Evolutionary conservation across 2,329 filamentous ascomycete genomes (phyloP).

Genomic region (Diaporthe helianthi): DNA sequence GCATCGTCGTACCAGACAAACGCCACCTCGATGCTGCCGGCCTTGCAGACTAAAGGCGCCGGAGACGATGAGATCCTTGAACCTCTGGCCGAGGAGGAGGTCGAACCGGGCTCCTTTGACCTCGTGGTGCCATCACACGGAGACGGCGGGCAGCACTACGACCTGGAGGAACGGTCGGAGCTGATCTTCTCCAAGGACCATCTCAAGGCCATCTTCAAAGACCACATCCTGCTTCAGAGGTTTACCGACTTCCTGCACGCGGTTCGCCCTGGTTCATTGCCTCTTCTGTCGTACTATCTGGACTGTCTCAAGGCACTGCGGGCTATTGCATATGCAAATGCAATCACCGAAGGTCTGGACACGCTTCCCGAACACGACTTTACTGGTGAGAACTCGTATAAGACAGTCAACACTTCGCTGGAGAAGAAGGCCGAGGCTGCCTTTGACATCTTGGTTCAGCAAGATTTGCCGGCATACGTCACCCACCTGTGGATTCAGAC

Average conservation of each 20-base stretch:
- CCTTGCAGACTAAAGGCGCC: conserved; percentile 56
- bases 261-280: conserved; percentile 67
- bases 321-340: conserved; percentile 75
- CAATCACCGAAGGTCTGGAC: conserved; percentile 67
- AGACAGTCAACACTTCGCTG: conserved; percentile 64
- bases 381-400: conserved; percentile 54
- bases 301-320: conserved; percentile 74
- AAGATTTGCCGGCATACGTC: conserved; percentile 76
- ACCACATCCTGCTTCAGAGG: conserved; percentile 66
- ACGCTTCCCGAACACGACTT: conserved; percentile 64
- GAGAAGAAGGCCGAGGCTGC: conserved; percentile 68
- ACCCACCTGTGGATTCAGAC: conserved; percentile 72
- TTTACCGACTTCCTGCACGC: conserved; percentile 73
- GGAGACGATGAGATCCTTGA: conserved; percentile 46
- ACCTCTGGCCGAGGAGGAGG: conserved; percentile 48
- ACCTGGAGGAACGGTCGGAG: conserved; percentile 69
- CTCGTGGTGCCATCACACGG: conserved; percentile 45
- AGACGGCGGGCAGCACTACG: conserved; percentile 49
- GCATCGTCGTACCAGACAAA: conserved; percentile 35
- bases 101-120: conserved; percentile 60
- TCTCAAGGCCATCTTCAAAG: conserved; percentile 68
- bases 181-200: conserved; percentile 72
- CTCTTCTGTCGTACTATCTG: conserved; percentile 75
- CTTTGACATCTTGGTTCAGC: conserved; percentile 67
- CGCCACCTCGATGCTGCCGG: conserved; percentile 32